Base-by-base conservation (phyloP, 2,329 filamentous ascomycete species). In the Epichloe sibirici region DNA sequence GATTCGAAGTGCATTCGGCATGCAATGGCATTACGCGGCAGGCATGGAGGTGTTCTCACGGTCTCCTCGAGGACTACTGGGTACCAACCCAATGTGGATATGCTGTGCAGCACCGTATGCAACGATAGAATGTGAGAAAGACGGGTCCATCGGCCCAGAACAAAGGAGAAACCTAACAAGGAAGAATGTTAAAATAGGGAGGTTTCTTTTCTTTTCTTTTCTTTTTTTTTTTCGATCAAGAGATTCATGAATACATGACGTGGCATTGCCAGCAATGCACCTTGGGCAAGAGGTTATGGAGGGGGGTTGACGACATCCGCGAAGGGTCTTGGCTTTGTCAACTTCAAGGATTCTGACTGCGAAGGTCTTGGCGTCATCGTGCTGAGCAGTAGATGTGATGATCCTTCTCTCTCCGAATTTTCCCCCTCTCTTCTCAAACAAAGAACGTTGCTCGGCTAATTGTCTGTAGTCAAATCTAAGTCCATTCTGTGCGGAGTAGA, bases 231-330 rank as follows among this genome's bases (percentile, higher is more conserved):
- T 21, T 21, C 2, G 17, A 21, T 21, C 17, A 21, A 21, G 17
- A 21, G 17, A 2, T 21, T 21, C 17, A 21, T 21, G 2, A 21
- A 2, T 2, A 21, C 17, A 21, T 45, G 46, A 53, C 42, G 51
- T 43, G 47, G 43, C 51, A 53, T 25, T 37, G 47, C 47, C 42
- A 45, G 17, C 42, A 37, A 39, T 37, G 34, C n/a, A 45, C 25
- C 35, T 34, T 38, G 21, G n/a, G 38, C 17, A 45, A 38, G 17
- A 37, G 17, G 28, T 25, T 23, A 23, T 39, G 17, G 39, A 50
- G 21, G 51, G 37, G 47, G 34, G 47, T 50, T 49, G 51, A 11
- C 35, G 17, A 39, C 31, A 38, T n/a, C 12, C n/a, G 9, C 4
- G 17, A 42, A 9, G 25, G 23, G 44, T n/a, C 21, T 31, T 6